Evolutionary conservation across 164 flowering plant species (phyloP).

Genomic region (Nymphaea colorata): DNA sequence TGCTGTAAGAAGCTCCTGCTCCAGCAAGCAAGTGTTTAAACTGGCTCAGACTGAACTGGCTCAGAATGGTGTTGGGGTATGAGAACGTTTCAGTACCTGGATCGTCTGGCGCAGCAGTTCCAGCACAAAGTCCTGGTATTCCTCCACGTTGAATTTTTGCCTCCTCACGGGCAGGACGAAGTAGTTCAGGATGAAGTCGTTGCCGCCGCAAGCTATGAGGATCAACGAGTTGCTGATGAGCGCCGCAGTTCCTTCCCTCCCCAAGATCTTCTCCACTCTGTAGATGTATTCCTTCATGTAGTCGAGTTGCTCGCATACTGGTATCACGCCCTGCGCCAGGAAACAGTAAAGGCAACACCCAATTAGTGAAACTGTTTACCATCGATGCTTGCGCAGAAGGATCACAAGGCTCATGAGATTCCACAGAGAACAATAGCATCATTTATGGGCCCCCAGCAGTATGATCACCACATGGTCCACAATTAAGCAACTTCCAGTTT

Average conservation of each 20-base stretch:
- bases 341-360: not conserved
- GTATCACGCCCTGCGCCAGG: slow-evolving; percentile 7
- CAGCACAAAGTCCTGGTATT: slow-evolving; percentile 21
- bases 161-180: slow-evolving; percentile 14
- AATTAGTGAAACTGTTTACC: not conserved
- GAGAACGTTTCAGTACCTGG: slow-evolving; percentile 15
- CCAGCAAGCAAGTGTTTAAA: too few relatives aligned
- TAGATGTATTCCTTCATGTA: slow-evolving; percentile 6
- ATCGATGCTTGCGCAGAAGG: too few relatives aligned
- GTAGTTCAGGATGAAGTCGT: slow-evolving; percentile 31
- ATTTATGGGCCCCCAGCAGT: too few relatives aligned
- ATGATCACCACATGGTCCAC: too few relatives aligned
- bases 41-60: too few relatives aligned
- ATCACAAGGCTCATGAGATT: too few relatives aligned
- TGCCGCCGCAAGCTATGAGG: slow-evolving; percentile 28
- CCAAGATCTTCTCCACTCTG: not conserved
- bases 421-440: too few relatives aligned
- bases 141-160: slow-evolving; percentile 4
- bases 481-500: too few relatives aligned
- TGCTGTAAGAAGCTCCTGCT: too few relatives aligned
- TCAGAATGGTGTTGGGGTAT: not conserved
- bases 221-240: slow-evolving; percentile 5
- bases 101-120: slow-evolving; percentile 8
- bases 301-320: slow-evolving; percentile 7
- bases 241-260: not conserved